Evolutionary conservation across 352 stramenopile species (phyloP), one percentile per base, ranked within the genome.

Genomic region (Globisporangium carolinianum): DNA sequence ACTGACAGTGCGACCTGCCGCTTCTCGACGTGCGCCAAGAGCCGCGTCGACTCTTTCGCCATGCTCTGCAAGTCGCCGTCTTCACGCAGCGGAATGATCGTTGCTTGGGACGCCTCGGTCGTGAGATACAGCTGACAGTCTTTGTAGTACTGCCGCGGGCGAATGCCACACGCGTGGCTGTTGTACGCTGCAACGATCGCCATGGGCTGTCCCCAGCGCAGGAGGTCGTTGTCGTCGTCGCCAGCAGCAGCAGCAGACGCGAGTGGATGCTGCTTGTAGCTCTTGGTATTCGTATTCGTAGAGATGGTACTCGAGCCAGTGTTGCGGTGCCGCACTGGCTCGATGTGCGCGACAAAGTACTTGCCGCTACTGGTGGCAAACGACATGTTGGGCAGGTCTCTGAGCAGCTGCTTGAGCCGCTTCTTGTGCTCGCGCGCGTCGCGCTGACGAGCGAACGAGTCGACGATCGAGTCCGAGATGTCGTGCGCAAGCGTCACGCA

Each of bases 341-440:
- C 62, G 18, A 84, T 56, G 18, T 62, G 76, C 5, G 73, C 81
- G 14, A 88, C 61, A 66, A 86, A 91, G 51, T 86, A 84, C 57
- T 80, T 72, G 48, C 78, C 78, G 49, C 72, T 47, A 1, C 64
- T 66, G 48, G 75, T 69, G 14, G 77, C 73, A 53, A 91, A 87
- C 46, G 75, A 85, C 78, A 91, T 91, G 62, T 91, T 91, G 4
- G 81, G 81, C 56, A 91, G 52, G 53, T 91, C 68, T 47, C 81
- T 86, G 59, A 86, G 78, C 9, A 89, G 55, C 42, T 72, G 58
- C 47, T 79, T 76, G 24, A 78, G 67, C 3, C 72, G 69, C 36
- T 71, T 73, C 51, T 76, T 69, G 24, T 86, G 38, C 41, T 85
- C 70, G 47, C 75, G 72, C n/a, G 69, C 69, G 12, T 80, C 75